These are phyloP conservation scores for Ogataea trehaloabstinens DNA, from an alignment of 805 yeast species.

Conservation along the genomic window DNA sequence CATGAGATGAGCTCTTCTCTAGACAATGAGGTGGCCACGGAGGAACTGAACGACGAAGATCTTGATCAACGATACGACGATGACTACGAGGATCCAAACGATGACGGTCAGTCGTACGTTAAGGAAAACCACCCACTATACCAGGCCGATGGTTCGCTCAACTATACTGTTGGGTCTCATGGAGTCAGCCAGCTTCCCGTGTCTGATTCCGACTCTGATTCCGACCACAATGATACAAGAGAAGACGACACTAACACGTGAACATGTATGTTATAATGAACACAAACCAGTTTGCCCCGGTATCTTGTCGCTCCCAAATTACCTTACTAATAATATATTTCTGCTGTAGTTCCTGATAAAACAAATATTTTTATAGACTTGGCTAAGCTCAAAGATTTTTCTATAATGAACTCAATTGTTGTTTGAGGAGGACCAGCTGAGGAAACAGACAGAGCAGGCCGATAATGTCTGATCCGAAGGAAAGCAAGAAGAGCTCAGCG, in stretches of 20 bases:
- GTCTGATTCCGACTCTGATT: slow-evolving; percentile 26
- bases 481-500: too few species aligned
- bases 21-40: slow-evolving; percentile 66
- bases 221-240: slow-evolving; percentile 20
- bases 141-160: slow-evolving; percentile 40
- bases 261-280: too few species aligned
- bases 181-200: slow-evolving; percentile 18
- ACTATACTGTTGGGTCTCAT: slow-evolving; percentile 16
- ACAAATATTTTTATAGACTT: too few species aligned
- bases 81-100: slow-evolving; percentile 77
- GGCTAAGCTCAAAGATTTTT: too few species aligned
- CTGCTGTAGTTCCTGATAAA: too few species aligned
- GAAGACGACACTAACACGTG: slow-evolving; percentile 18
- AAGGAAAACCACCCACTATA: slow-evolving; percentile 61
- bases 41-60: slow-evolving; percentile 38
- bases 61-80: slow-evolving; percentile 36
- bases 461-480: too few species aligned
- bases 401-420: too few species aligned
- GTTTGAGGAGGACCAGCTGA: too few species aligned
- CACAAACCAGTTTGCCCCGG: too few species aligned
- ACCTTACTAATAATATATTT: too few species aligned
- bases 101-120: slow-evolving; percentile 74
- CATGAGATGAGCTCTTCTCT: slow-evolving; percentile 32
- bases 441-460: too few species aligned
- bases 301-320: too few species aligned